Base-by-base conservation (phyloP, 208 protist genomes). In the Phytomonas sp. region DNA sequence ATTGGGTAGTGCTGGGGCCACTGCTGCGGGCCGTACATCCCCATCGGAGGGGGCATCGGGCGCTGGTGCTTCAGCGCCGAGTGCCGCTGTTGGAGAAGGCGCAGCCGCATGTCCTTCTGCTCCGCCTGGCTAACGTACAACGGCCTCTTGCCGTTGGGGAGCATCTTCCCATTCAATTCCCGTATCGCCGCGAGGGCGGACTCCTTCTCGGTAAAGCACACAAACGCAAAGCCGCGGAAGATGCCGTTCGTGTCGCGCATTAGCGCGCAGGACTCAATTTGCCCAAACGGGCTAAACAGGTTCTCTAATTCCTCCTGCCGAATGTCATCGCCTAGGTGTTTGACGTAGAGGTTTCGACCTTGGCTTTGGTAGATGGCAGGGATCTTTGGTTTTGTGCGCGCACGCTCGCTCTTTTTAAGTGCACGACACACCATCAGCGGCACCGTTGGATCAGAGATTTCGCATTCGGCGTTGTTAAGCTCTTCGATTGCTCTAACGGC, bases 41-140 rank as follows among this genome's bases (percentile, higher is more conserved):
- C 72, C 71, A 82, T 80, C 10, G 73, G 80, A 1, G 69, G 70
- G 6, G 67, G 60, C 69, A 76, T 74, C 40, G 71, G 80, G 33
- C 36, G 77, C 64, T 82, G 74, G 34, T 79, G 70, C 30, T 70
- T 69, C 71, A 79, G 68, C 26, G 67, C 67, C 29, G 60, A 59
- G 36, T 73, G 80, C 79, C 97, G 92, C 63, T 84, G 77, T 70
- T 96, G 91, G 12, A 98, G 84, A 62, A 94, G 77, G 42, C 76
- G 83, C 42, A 83, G 75, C 52, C 97, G 83, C 65, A 89, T 82
- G 34, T 98, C 96, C 75, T 97, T 97, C 72, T 89, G 84, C 88
- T 98, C 90, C 31, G 94, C 94, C 29, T 97, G 79, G 62, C 86
- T 92, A 45, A 98, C 96, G 83, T 98, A 98, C 11, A 98, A 79